A percentile compares a stretch with the other conserved stretches of the same genome.
Conservation (phyloP, 805 yeast species). For the Lipomyces spencermartinsiae region DNA sequence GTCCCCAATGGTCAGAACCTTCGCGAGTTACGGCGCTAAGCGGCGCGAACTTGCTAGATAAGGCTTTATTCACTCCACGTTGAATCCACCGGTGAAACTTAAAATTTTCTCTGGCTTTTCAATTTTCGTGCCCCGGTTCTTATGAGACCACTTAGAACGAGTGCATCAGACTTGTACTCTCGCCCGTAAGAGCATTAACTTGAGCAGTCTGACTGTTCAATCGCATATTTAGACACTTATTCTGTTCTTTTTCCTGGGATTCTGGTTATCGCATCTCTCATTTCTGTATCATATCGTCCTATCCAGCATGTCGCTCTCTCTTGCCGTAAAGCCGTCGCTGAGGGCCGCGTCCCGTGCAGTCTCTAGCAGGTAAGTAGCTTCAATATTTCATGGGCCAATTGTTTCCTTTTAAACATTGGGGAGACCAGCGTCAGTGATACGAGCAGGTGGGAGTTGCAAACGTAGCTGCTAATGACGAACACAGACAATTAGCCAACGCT, state of each 20-base stretch:
- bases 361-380: conserved; percentile 18
- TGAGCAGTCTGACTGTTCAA: background rate
- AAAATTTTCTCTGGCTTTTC: conserved; percentile 6
- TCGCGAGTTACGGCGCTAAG: background rate
- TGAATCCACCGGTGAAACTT: background rate
- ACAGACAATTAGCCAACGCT: conserved; percentile 10
- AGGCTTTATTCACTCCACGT: background rate
- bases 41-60: background rate
- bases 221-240: background rate
- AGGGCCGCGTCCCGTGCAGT: conserved; percentile 24
- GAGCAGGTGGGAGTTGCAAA: background rate
- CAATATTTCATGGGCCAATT: background rate
- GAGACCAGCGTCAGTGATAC: background rate
- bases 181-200: background rate
- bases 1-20: background rate
- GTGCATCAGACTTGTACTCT: background rate
- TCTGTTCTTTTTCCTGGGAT: background rate
- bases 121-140: conserved; percentile 2
- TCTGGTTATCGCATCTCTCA: background rate
- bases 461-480: background rate
- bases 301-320: conserved; percentile 18
- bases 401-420: background rate
- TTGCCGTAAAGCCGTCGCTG: conserved; percentile 16
- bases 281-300: background rate
- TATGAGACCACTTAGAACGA: background rate